Evolutionary conservation across 306 rosid species (phyloP).

Genomic region (Vigna radiata): DNA sequence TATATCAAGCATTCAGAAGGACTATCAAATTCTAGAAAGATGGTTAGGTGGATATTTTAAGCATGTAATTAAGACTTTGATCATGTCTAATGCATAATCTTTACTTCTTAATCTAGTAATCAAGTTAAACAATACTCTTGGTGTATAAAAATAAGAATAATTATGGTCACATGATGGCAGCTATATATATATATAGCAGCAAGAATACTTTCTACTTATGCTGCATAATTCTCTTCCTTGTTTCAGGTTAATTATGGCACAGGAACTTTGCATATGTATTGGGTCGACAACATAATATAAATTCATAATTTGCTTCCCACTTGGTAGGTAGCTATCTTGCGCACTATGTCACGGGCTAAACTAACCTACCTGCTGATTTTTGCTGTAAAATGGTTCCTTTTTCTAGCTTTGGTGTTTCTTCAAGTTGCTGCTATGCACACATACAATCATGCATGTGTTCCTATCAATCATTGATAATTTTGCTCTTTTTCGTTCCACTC

Average conservation of each 20-base stretch:
- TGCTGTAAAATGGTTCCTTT: neutral
- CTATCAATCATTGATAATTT: conserved; percentile 16
- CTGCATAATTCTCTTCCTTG: neutral
- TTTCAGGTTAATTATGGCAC: conserved; percentile 9
- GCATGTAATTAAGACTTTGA: no score
- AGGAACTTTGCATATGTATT: neutral
- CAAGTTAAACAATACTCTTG: no score
- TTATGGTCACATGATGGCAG: neutral
- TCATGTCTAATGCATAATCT: no score
- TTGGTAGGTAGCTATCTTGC: neutral
- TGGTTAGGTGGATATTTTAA: no score
- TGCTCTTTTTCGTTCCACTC: conserved; percentile 6
- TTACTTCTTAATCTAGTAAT: no score
- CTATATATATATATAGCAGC: neutral
- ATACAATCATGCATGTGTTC: conserved; percentile 9
- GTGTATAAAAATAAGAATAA: neutral
- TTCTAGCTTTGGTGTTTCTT: no score
- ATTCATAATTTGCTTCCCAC: conserved; percentile 18
- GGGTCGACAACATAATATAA: neutral
- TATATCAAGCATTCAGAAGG: neutral
- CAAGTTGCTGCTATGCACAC: neutral
- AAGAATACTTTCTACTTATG: neutral
- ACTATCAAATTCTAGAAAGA: neutral
- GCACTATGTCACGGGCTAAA: conserved; percentile 12
- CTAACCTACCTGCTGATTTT: neutral